Percentiles rank a stretch among this genome's conserved stretches.
Conservation (phyloP, 441 rosid species). For the Croton laevigatus region DNA sequence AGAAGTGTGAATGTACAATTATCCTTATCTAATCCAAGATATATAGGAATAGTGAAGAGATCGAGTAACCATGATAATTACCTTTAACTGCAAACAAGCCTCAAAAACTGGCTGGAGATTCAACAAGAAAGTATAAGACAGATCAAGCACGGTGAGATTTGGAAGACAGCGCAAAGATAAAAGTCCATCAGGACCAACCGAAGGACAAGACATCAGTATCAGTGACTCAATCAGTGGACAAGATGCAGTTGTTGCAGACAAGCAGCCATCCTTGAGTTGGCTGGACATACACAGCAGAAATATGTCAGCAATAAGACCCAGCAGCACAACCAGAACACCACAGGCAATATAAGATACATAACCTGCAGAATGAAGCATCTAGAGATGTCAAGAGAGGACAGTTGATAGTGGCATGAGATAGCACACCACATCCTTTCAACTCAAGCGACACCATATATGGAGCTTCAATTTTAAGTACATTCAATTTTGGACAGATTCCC, state of each 20-base stretch:
- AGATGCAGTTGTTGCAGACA: constrained; percentile 73
- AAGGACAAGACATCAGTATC: constrained; percentile 88
- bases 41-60: background rate
- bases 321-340: constrained; percentile 14
- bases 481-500: constrained; percentile 94
- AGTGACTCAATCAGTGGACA: constrained; percentile 84
- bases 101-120: constrained; percentile 80
- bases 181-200: constrained; percentile 81
- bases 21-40: background rate
- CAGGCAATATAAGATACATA: constrained; percentile 4
- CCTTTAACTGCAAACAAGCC: constrained; percentile 62
- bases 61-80: constrained; percentile 1
- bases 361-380: constrained; percentile 99
- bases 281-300: constrained; percentile 40
- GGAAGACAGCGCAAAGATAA: constrained; percentile 61
- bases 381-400: constrained; percentile 85
- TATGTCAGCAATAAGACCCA: constrained; percentile 17
- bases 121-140: constrained; percentile 86
- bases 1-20: background rate
- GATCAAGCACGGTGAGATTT: constrained; percentile 66
- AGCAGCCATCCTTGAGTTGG: constrained; percentile 84
- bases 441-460: constrained; percentile 78
- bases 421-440: constrained; percentile 93
- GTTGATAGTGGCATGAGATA: constrained; percentile 75
- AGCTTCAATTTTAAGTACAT: constrained; percentile 69